Evolutionary conservation across 2,329 filamentous ascomycete species (phyloP).

Genomic region (Coccinonectria pachysandricola): DNA sequence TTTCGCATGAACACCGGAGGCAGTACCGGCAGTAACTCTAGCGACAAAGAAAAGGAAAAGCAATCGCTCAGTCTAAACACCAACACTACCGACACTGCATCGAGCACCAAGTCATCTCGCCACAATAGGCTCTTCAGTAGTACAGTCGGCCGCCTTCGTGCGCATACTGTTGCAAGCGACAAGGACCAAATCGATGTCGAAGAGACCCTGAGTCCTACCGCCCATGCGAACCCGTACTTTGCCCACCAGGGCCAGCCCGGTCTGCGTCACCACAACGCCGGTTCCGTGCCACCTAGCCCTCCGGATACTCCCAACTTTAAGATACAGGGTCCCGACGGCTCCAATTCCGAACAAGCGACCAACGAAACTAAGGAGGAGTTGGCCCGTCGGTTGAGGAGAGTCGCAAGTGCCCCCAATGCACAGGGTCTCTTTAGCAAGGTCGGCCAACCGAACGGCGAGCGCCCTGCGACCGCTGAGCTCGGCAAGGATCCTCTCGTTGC

Average conservation of each 20-base stretch:
- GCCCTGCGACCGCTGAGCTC: constrained; percentile 76
- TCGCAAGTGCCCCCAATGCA: constrained; percentile 93
- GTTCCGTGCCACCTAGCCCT: constrained; percentile 83
- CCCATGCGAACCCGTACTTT: constrained; percentile 94
- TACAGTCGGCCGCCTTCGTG: constrained; percentile 77
- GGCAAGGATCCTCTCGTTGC: constrained; percentile 66
- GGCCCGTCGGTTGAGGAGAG: constrained; percentile 81
- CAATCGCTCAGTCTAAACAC: constrained; percentile 3
- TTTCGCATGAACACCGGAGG: constrained; percentile 51
- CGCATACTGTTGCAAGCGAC: constrained; percentile 84
- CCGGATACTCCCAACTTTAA: constrained; percentile 79
- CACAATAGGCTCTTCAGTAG: constrained; percentile 84
- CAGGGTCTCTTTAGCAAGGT: constrained; percentile 71
- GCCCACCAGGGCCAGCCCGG: constrained; percentile 90
- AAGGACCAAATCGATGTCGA: constrained; percentile 86
- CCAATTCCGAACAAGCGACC: constrained; percentile 56
- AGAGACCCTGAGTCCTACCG: constrained; percentile 81
- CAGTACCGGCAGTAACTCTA: constrained; percentile 27
- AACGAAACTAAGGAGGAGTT: constrained; percentile 85
- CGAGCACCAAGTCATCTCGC: constrained; percentile 52
- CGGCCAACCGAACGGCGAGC: constrained; percentile 46
- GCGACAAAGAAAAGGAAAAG: constrained; percentile 29
- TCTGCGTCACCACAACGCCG: constrained; percentile 88
- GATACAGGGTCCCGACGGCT: constrained; percentile 56
- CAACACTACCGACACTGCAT: constrained; percentile 10